phyloP scores from a whole-genome alignment of 2,329 filamentous ascomycete genomes.

The Microdochium bolleyi region DNA sequence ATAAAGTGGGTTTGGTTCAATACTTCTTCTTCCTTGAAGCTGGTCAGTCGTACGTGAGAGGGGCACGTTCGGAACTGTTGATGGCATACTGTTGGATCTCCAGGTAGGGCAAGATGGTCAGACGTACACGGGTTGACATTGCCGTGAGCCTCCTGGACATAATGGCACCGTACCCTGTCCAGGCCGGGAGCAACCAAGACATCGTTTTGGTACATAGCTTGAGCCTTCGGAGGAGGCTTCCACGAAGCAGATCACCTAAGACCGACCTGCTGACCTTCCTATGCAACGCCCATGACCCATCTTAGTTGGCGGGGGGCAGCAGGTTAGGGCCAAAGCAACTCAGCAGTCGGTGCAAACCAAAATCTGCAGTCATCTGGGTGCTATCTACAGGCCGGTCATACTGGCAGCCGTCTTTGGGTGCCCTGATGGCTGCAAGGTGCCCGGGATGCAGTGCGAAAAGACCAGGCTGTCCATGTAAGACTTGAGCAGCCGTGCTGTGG shows the following conservation, averaged over 20 bases:
- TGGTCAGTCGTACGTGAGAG: neutral
- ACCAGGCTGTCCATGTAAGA: no score
- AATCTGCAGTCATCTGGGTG: no score
- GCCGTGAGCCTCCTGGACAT: no score
- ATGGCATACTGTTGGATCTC: neutral
- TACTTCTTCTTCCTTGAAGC: neutral
- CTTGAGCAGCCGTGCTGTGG: no score
- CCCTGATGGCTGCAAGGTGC: no score
- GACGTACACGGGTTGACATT: neutral
- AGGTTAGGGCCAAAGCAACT: no score
- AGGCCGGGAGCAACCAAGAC: neutral
- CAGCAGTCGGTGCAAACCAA: no score
- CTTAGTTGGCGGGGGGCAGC: neutral
- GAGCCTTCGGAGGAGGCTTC: neutral
- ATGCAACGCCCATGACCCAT: neutral
- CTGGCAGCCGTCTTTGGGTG: no score
- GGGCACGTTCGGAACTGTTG: neutral
- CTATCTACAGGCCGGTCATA: no score
- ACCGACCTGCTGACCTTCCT: neutral
- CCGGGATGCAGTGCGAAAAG: no score
- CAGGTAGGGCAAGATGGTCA: neutral
- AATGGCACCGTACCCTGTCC: no score
- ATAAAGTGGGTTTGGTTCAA: neutral
- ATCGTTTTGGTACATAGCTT: neutral
- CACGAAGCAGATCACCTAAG: neutral